Evolutionary conservation across 805 yeast genomes (phyloP).

Genomic region (Teunomyces stri): DNA sequence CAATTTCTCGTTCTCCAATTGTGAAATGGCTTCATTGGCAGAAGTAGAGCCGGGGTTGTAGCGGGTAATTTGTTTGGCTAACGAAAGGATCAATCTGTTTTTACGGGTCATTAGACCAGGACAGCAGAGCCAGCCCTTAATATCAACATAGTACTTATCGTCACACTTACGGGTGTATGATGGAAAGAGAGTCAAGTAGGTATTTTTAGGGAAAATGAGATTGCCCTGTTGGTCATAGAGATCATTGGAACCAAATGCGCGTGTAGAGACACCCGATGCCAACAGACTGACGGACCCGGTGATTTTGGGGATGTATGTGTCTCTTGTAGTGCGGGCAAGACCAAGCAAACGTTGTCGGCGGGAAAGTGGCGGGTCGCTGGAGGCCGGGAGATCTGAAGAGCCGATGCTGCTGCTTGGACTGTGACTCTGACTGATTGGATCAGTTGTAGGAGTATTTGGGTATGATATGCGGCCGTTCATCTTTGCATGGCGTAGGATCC

Average conservation of each 20-base stretch:
- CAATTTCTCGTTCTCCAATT: conserved; percentile 25
- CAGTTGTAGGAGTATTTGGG: background rate
- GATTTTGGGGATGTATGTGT: conserved; percentile 53
- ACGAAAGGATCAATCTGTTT: conserved; percentile 62
- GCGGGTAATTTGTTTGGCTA: conserved; percentile 67
- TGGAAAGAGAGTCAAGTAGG: conserved; percentile 52
- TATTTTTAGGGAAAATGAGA: conserved; percentile 50
- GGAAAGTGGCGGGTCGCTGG: conserved; percentile 13
- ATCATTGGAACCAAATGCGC: conserved; percentile 25
- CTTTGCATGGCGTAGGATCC: conserved; percentile 17
- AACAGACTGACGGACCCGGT: conserved; percentile 47
- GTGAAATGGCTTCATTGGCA: conserved; percentile 19
- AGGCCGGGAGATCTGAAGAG: background rate
- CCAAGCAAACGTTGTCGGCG: conserved; percentile 49
- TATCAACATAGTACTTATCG: conserved; percentile 45
- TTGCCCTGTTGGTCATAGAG: conserved; percentile 28
- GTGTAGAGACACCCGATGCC: conserved; percentile 44
- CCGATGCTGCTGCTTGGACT: background rate
- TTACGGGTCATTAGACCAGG: conserved; percentile 72
- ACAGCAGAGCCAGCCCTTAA: conserved; percentile 70
- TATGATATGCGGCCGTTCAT: conserved; percentile 9
- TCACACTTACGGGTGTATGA: conserved; percentile 31
- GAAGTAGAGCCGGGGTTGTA: conserved; percentile 16
- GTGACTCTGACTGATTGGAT: background rate
- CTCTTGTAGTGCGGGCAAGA: conserved; percentile 53